Evolutionary conservation across 176 grass and related monocot genomes (phyloP), one percentile per base, ranked within the genome.

Genomic region (Echinochloa phyllopogon): DNA sequence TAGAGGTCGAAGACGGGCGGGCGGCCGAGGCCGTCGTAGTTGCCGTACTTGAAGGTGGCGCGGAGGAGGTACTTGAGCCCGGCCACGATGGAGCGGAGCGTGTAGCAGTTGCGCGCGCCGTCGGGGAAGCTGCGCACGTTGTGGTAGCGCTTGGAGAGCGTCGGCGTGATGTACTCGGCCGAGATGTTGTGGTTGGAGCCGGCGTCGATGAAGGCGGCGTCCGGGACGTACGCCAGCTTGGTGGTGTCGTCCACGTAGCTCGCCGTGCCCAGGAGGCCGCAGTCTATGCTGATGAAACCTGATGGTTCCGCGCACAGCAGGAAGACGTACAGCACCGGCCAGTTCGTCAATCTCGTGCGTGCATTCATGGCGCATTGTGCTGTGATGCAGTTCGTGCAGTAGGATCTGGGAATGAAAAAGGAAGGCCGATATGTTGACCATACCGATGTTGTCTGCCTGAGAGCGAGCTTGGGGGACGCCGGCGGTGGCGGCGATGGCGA

Each of bases 261-360:
- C 70, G 56, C 67, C 11, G 86, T 80, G 47, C 53, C 74, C 41
- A 75, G 40, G 2, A 91, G 42, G 16, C 92, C 92, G 7, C 92
- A 91, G 78, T 92, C 90, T 48, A 94, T 88, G 81, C 39, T 92
- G 29, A 94, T 86, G 87, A 92, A 94, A 71, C 87, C 91, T 93
- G 40, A 7, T 3, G 29, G 29, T 33, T 33, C 29, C 29, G 29
- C 48, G 27, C 43, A 83, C 38, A 15, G 10, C 15, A 82, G 2
- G 29, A 33, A 33, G 1, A 33, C 29, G 29, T 33, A 33, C 1
- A 33, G 29, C 29, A 33, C 29, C 29, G 29, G 29, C 57, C 8
- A 11, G 65, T 43, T 48, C n/a, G 1, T 13, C 23, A 48, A 8
- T 45, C 40, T 33, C 29, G 29, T 33, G 29, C 29, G 29, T 33